Conservation (phyloP, 169 alveolate species). For the Cryptosporidium ubiquitum region DNA sequence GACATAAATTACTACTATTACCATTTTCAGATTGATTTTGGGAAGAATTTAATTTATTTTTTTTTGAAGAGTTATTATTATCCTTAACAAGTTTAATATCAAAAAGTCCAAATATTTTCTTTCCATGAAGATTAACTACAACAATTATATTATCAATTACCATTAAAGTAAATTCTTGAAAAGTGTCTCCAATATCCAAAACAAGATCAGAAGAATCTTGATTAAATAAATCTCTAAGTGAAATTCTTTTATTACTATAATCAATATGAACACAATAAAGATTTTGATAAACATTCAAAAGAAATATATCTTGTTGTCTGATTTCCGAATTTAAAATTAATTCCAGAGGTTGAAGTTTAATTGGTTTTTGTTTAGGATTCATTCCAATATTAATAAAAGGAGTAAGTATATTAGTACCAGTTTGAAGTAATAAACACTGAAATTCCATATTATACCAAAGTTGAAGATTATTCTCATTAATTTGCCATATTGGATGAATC, state of each 20-base stretch:
- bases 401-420: neutral
- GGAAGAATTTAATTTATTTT: neutral
- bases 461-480: neutral
- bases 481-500: conserved; percentile 22
- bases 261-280: conserved; percentile 58
- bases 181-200: conserved; percentile 24
- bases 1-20: neutral
- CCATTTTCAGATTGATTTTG: neutral
- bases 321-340: neutral
- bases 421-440: conserved; percentile 31
- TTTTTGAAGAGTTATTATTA: neutral
- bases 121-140: conserved; percentile 31
- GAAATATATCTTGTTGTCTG: conserved; percentile 3
- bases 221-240: conserved; percentile 33
- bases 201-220: conserved; percentile 36
- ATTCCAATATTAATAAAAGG: conserved; percentile 30
- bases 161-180: conserved; percentile 24
- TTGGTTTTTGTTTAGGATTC: neutral
- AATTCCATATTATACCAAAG: conserved; percentile 54
- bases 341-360: conserved; percentile 21
- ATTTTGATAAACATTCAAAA: conserved; percentile 8
- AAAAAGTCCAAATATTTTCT: conserved; percentile 8
- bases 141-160: conserved; percentile 12
- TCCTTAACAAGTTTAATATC: conserved; percentile 25
- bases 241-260: neutral